Evolutionary conservation across 345 rosid genomes (phyloP).

Genomic region (Citrus australasica): DNA sequence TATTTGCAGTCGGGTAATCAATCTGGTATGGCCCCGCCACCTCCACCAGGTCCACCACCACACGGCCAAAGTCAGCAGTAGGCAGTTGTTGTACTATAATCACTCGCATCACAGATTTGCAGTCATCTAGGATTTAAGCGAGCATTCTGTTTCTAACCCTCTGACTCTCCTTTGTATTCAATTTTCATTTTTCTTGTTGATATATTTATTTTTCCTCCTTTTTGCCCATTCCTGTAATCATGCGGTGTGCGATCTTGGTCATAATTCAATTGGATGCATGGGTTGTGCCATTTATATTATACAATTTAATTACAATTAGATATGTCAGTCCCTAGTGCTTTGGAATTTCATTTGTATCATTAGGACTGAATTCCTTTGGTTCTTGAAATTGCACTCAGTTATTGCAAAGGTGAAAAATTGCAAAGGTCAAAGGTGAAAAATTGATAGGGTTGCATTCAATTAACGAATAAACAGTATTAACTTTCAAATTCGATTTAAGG

Average conservation of each 20-base stretch:
- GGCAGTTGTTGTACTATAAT: slow-evolving; percentile 4
- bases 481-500: no score
- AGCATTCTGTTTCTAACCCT: not conserved
- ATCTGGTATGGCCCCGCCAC: slow-evolving; percentile 49
- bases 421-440: not conserved
- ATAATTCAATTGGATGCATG: not conserved
- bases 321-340: not conserved
- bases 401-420: not conserved
- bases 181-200: not conserved
- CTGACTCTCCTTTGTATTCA: not conserved
- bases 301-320: not conserved
- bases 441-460: not conserved
- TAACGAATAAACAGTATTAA: no score
- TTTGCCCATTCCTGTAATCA: not conserved
- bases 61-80: slow-evolving; percentile 48
- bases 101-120: not conserved
- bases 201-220: no score
- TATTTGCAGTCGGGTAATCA: slow-evolving; percentile 53
- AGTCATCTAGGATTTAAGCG: not conserved
- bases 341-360: not conserved
- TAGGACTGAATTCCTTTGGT: not conserved
- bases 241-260: not conserved
- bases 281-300: not conserved
- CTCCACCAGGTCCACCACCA: slow-evolving; percentile 50
- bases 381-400: not conserved